Conservation (phyloP, 805 yeast species). For the Candida corydali region DNA sequence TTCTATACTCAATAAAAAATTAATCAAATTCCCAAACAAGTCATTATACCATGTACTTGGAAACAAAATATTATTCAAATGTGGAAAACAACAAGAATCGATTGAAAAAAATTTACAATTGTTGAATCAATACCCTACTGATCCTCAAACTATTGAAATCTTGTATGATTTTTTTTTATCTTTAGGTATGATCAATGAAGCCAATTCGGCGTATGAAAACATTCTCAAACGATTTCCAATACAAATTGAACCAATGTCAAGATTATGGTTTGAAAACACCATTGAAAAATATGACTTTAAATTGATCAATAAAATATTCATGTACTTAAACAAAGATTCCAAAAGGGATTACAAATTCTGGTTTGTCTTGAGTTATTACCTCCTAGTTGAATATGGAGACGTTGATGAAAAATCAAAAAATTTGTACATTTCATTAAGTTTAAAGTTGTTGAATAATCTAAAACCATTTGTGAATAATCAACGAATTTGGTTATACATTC, state of each 20-base stretch:
- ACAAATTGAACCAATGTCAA: conserved; percentile 31
- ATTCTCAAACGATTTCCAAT: conserved; percentile 57
- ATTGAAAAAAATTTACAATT: conserved; percentile 24
- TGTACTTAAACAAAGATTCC: conserved; percentile 33
- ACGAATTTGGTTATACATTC: conserved; percentile 58
- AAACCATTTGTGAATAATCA: conserved; percentile 57
- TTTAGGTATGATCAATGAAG: conserved; percentile 32
- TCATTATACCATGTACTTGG: conserved; percentile 50
- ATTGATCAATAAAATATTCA: conserved; percentile 51
- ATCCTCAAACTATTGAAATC: conserved; percentile 47
- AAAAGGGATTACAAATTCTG: conserved; percentile 39
- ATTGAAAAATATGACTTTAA: conserved; percentile 44
- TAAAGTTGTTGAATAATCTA: conserved; percentile 49
- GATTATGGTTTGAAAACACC: conserved; percentile 56
- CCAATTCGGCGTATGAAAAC: conserved; percentile 49
- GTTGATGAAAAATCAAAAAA: conserved; percentile 38
- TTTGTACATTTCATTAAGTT: conserved; percentile 59
- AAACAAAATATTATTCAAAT: conserved; percentile 28
- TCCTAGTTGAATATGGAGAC: conserved; percentile 26
- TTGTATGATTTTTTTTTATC: conserved; percentile 43
- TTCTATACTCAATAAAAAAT: conserved; percentile 42
- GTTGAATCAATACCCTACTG: conserved; percentile 44
- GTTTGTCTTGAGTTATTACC: conserved; percentile 53
- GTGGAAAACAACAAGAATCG: conserved; percentile 32
- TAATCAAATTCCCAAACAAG: conserved; percentile 53